Conservation (phyloP, 2,329 filamentous ascomycete species). For the Pestalotiopsis sp. region DNA sequence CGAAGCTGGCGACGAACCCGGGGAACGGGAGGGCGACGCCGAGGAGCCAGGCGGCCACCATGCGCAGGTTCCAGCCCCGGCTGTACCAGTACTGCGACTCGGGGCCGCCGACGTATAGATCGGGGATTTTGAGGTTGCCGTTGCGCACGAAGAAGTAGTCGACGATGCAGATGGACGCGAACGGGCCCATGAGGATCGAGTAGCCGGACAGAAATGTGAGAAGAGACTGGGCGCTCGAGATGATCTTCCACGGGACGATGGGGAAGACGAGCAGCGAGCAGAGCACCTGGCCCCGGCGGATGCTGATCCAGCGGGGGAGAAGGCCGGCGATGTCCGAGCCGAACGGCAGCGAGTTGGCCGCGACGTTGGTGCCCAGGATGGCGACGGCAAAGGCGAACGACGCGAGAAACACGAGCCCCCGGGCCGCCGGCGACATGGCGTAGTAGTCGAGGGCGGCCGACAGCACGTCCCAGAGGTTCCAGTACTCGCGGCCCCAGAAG, state of each 20-base stretch:
- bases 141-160: slow-evolving; percentile 5
- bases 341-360: slow-evolving; percentile 40
- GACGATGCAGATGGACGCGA: background rate
- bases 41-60: background rate
- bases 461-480: background rate
- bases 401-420: slow-evolving; percentile 36
- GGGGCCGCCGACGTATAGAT: background rate
- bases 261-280: slow-evolving; percentile 36
- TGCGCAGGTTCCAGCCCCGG: background rate
- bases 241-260: slow-evolving; percentile 43
- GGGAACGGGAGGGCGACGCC: background rate
- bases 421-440: slow-evolving; percentile 26
- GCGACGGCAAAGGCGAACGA: slow-evolving; percentile 30
- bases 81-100: slow-evolving; percentile 1
- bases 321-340: slow-evolving; percentile 42
- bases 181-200: background rate
- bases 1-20: background rate
- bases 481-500: background rate
- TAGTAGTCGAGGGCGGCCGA: background rate
- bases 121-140: background rate
- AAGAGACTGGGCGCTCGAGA: slow-evolving; percentile 39
- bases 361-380: slow-evolving; percentile 43
- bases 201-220: slow-evolving; percentile 39
- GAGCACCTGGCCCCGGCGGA: slow-evolving; percentile 42
- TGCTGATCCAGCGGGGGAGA: slow-evolving; percentile 42